phyloP scores from a whole-genome alignment of 106 monocot species.

The Platanthera guangdongensis region DNA sequence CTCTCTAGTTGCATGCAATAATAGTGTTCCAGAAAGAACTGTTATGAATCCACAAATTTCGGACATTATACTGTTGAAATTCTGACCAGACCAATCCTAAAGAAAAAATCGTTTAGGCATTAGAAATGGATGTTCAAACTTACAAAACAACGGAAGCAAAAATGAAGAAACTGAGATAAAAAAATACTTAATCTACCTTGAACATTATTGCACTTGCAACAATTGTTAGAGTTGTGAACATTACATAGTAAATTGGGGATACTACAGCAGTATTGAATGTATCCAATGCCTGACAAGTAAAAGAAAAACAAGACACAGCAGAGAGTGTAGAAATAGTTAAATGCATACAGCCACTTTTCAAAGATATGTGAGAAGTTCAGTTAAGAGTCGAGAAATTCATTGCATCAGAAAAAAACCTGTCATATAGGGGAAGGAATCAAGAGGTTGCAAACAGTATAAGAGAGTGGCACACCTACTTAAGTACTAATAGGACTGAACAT shows the following conservation, averaged over 20 bases:
- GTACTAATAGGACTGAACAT: no score
- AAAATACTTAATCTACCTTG: slow-evolving; percentile 39
- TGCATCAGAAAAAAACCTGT: no score
- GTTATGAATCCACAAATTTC: slow-evolving; percentile 71
- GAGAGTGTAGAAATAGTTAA: no score
- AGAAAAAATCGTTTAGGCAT: neutral
- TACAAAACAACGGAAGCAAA: no score
- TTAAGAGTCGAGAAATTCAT: no score
- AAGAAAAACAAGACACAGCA: slow-evolving; percentile 2
- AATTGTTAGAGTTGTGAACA: slow-evolving; percentile 89
- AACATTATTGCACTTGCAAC: slow-evolving; percentile 94
- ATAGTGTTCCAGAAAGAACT: slow-evolving; percentile 57
- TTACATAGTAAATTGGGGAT: slow-evolving; percentile 84
- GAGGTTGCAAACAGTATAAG: no score
- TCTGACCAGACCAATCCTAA: slow-evolving; percentile 75
- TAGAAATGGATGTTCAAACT: neutral
- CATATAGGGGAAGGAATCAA: no score
- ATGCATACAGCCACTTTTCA: no score
- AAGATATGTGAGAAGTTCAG: no score
- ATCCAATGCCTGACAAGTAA: slow-evolving; percentile 71
- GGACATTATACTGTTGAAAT: slow-evolving; percentile 40
- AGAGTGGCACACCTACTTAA: no score
- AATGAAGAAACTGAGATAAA: no score
- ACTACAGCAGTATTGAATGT: slow-evolving; percentile 90
- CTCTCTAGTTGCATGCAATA: slow-evolving; percentile 58